These are phyloP conservation scores for Ophiostoma sp. DNA, from an alignment of 2,329 filamentous ascomycete species.

Conservation along the genomic window DNA sequence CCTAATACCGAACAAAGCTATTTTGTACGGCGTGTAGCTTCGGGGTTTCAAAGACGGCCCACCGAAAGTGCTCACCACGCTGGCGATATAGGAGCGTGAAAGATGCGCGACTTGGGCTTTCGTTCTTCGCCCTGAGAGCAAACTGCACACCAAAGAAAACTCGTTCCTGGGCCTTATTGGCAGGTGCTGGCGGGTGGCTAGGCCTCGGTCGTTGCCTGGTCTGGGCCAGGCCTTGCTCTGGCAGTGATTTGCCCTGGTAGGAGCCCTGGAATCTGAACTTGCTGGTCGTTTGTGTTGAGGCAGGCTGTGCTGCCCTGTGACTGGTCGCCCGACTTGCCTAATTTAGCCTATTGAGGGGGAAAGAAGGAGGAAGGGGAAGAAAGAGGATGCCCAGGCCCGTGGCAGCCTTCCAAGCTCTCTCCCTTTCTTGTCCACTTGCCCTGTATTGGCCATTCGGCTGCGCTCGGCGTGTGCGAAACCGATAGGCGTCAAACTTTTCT, in stretches of 20 bases:
- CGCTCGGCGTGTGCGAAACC: not conserved
- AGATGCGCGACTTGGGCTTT: not conserved
- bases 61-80: not conserved
- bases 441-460: not conserved
- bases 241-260: not conserved
- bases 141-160: not conserved
- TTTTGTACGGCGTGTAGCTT: not conserved
- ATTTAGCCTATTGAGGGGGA: not conserved
- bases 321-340: conserved; percentile 4
- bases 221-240: not conserved
- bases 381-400: not conserved
- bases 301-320: conserved; percentile 1
- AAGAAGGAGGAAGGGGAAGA: not conserved
- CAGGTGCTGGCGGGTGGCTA: not conserved
- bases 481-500: not conserved
- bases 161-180: not conserved
- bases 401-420: not conserved
- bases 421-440: not conserved
- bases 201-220: not conserved
- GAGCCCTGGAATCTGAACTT: not conserved
- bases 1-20: not conserved
- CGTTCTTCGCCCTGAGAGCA: not conserved
- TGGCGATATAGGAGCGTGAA: not conserved
- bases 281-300: not conserved
- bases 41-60: not conserved